Evolutionary conservation across 257 asterid genomes (phyloP), one percentile per base, ranked within the genome.

Genomic region (Solanum phureja): DNA sequence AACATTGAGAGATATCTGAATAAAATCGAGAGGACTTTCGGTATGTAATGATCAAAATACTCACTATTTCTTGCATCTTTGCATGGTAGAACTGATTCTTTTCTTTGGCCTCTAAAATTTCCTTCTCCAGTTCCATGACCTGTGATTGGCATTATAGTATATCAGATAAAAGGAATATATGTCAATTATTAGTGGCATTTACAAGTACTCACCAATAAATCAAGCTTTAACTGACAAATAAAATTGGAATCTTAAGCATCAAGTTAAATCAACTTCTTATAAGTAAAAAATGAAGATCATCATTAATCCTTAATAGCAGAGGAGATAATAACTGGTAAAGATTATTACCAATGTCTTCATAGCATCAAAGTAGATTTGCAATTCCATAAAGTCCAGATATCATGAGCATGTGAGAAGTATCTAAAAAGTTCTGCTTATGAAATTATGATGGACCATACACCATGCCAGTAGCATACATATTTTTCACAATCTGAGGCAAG

Each of bases 51-150:
- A 46, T 81, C 85, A 34, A 52, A 44, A 88, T 88, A 94, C 99
- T 92, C 93, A 97, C 99, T 85, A 97, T 95, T 91, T 97, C 99
- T 90, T 97, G 99, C 99, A 96, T 97, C 93, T 97, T 96, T 69
- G 94, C 88, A 88, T 93, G 99, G 92, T 90, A 97, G 93, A 92
- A 96, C 87, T 95, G 96, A 93, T 90, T 91, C 92, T 97, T 97
- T 90, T 94, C 97, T 90, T 90, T 96, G 82, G 99, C 98, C 88
- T 96, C 99, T 66, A 89, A 69, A 40, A 97, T 97, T 44, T 96
- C 99, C 93, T 97, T 97, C 91, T 97, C 99, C 94, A 96, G 93
- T 88, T 97, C 99, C 21, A 91, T 92, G 69, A 97, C 99, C 99
- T 97, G 96, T 89, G 86, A 90, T 79, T 86, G 62, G 33, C 75